Evolutionary conservation across 495 filamentous ascomycete species (phyloP).

Genomic region (Penicillium flavigenum): DNA sequence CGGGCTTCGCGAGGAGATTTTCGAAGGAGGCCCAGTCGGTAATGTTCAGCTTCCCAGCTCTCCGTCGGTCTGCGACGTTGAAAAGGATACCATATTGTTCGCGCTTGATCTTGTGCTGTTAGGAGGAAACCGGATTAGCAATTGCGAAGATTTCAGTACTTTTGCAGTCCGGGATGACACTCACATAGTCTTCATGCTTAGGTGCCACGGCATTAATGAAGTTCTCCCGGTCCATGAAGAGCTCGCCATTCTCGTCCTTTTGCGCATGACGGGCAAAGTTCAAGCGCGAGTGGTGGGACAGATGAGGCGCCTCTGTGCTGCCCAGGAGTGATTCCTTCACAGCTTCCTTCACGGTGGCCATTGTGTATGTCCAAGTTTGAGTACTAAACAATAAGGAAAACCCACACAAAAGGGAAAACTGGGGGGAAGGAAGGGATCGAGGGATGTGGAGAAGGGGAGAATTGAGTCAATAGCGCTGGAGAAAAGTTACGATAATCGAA

Average conservation of each 20-base stretch:
- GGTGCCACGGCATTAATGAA: constrained; percentile 93
- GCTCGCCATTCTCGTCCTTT: constrained; percentile 74
- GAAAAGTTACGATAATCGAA: constrained; percentile 17
- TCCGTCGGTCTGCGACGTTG: constrained; percentile 76
- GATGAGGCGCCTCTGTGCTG: constrained; percentile 55
- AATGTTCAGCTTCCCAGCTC: constrained; percentile 67
- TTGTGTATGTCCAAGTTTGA: constrained; percentile 30
- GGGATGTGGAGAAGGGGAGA: constrained; percentile 25
- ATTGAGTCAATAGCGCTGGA: constrained; percentile 25
- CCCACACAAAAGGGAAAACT: constrained; percentile 18
- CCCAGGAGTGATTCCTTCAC: constrained; percentile 80
- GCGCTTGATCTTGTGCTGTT: constrained; percentile 92
- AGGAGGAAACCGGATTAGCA: constrained; percentile 20
- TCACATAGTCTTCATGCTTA: constrained; percentile 83
- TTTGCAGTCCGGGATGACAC: constrained; percentile 28
- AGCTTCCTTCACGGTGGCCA: constrained; percentile 61
- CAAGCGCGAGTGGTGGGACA: constrained; percentile 67
- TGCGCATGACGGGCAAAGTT: constrained; percentile 76
- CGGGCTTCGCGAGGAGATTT: constrained; percentile 88
- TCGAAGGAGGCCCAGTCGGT: constrained; percentile 91
- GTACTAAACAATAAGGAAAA: constrained; percentile 8
- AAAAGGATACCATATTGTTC: constrained; percentile 94
- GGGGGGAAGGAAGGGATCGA: constrained; percentile 18
- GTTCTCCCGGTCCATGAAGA: constrained; percentile 75
- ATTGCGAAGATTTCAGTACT: not conserved